Conservation (phyloP, 1,139 yeast genomes). For the Magnusiomyces sp. region DNA sequence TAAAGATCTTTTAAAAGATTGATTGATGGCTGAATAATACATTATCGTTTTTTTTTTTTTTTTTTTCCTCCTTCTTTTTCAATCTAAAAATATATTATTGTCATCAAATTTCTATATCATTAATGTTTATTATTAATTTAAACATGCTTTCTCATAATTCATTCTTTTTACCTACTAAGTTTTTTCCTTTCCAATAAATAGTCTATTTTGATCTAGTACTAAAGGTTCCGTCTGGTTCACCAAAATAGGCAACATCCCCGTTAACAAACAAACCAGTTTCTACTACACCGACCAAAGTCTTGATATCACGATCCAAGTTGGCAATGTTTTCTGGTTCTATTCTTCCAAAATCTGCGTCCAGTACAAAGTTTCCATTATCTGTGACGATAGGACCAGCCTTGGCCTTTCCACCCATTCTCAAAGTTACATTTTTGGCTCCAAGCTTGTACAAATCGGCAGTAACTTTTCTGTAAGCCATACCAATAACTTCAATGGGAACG, state of each 20-base stretch:
- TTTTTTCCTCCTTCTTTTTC: too few species aligned
- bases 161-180: too few species aligned
- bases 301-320: conserved; percentile 55
- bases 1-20: too few species aligned
- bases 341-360: conserved; percentile 89
- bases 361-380: conserved; percentile 86
- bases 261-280: conserved; percentile 87
- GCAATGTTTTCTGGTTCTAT: conserved; percentile 48
- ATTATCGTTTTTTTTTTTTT: too few species aligned
- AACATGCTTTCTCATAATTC: background rate
- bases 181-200: too few species aligned
- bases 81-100: too few species aligned
- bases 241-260: conserved; percentile 79
- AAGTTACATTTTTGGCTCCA: conserved; percentile 57
- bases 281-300: conserved; percentile 82
- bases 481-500: conserved; percentile 92
- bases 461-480: conserved; percentile 77
- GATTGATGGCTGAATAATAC: too few species aligned
- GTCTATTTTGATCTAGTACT: conserved; percentile 12
- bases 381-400: conserved; percentile 99
- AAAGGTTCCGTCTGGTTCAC: conserved; percentile 60
- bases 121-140: too few species aligned
- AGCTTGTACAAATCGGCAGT: conserved; percentile 46
- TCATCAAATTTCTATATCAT: too few species aligned
- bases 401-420: conserved; percentile 82